phyloP scores from a whole-genome alignment of 2,329 filamentous ascomycete species.

The Stachybotrys echinatus region DNA sequence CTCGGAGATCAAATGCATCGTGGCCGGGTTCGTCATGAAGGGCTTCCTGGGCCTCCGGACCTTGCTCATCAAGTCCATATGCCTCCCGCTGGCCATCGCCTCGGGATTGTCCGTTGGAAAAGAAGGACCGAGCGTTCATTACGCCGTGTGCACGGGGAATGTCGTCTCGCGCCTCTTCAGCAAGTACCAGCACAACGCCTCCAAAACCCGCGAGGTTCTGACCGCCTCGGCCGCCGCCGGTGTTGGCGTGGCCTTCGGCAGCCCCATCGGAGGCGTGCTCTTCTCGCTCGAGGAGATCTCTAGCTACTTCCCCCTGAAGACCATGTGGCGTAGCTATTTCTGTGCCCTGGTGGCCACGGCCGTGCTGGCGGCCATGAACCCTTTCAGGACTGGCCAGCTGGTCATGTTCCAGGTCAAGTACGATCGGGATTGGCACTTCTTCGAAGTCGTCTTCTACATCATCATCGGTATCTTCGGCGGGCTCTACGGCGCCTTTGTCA shows the following conservation, averaged over 20 bases:
- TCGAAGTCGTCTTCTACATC: slow-evolving; percentile 89
- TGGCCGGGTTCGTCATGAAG: slow-evolving; percentile 98
- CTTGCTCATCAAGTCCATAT: slow-evolving; percentile 87
- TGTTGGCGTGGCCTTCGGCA: slow-evolving; percentile 94
- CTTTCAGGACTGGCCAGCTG: slow-evolving; percentile 91
- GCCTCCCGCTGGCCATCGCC: slow-evolving; percentile 84
- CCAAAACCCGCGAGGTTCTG: slow-evolving; percentile 90
- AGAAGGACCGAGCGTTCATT: slow-evolving; percentile 97
- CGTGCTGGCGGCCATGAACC: slow-evolving; percentile 91
- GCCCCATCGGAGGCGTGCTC: slow-evolving; percentile 91
- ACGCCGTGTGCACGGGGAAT: slow-evolving; percentile 94
- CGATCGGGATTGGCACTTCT: slow-evolving; percentile 96
- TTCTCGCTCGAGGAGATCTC: slow-evolving; percentile 99
- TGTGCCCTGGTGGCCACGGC: slow-evolving; percentile 93
- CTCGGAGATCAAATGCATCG: slow-evolving; percentile 98
- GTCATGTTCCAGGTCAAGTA: slow-evolving; percentile 99
- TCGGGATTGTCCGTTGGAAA: slow-evolving; percentile 94
- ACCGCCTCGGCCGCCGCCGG: slow-evolving; percentile 93
- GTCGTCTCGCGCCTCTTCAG: slow-evolving; percentile 90
- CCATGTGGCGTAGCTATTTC: slow-evolving; percentile 96
- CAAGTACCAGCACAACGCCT: slow-evolving; percentile 87
- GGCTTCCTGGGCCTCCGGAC: slow-evolving; percentile 92
- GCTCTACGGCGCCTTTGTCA: slow-evolving; percentile 92
- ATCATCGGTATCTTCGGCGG: slow-evolving; percentile 90
- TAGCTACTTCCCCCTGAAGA: slow-evolving; percentile 92